Conservation (phyloP, 2,329 filamentous ascomycete species). For the Ascochyta viciae-villosae region DNA sequence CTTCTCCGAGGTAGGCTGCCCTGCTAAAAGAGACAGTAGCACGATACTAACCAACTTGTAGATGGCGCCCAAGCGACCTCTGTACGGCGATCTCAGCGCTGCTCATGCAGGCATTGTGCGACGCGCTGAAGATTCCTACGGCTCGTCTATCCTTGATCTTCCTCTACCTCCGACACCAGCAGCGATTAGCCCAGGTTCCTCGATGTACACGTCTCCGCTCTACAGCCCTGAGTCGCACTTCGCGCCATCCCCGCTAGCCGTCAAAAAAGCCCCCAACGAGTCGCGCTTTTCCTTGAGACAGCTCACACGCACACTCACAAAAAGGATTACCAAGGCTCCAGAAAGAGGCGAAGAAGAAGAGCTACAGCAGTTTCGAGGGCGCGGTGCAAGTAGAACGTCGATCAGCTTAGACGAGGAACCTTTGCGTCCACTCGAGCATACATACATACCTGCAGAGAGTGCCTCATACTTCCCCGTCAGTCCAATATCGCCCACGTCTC, state of each 20-base stretch:
- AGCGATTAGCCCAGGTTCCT: conserved; percentile 37
- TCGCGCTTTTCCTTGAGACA: conserved; percentile 43
- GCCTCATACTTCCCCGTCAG: conserved; percentile 28
- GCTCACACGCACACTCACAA: conserved; percentile 40
- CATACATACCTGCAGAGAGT: conserved; percentile 25
- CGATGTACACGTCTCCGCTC: conserved; percentile 34
- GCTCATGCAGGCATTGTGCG: conserved; percentile 41
- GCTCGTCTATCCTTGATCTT: conserved; percentile 22
- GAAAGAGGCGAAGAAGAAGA: conserved; percentile 29
- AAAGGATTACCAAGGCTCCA: conserved; percentile 29
- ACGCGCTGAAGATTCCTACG: conserved; percentile 25
- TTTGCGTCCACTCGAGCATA: conserved; percentile 30
- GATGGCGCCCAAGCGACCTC: conserved; percentile 42
- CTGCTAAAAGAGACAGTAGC: neutral
- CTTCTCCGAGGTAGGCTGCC: conserved; percentile 28
- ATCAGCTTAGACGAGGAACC: conserved; percentile 24
- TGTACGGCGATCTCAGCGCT: conserved; percentile 40
- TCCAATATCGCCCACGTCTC: conserved; percentile 27
- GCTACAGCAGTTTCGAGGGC: conserved; percentile 29
- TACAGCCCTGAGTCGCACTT: conserved; percentile 34
- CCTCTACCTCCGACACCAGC: conserved; percentile 36
- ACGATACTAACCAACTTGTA: conserved; percentile 11
- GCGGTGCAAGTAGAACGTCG: conserved; percentile 17
- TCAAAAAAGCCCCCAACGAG: conserved; percentile 28
- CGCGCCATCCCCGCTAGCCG: conserved; percentile 28